phyloP scores from a whole-genome alignment of 495 filamentous ascomycete genomes.

The Ascodesmis nigricans region DNA sequence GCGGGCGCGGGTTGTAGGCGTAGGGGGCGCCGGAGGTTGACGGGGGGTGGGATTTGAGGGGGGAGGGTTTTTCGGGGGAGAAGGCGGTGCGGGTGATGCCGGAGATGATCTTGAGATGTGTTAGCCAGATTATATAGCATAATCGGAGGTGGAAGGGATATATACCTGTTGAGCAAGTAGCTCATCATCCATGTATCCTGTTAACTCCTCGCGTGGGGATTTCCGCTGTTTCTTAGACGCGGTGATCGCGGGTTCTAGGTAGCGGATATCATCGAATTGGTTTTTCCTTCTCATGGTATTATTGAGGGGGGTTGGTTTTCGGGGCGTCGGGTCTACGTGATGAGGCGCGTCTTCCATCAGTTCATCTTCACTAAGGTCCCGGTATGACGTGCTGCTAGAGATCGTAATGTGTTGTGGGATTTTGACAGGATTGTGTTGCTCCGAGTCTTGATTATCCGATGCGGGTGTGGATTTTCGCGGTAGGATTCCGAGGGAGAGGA shows the following conservation, averaged over 20 bases:
- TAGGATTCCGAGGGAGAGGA: too few relatives aligned
- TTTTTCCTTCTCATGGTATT: too few relatives aligned
- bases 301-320: constrained; percentile 2
- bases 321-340: constrained; percentile 4
- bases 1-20: not conserved
- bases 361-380: constrained; percentile 3
- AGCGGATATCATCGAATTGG: constrained; percentile 2
- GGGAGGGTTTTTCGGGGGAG: constrained; percentile 19
- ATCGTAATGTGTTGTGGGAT: too few relatives aligned
- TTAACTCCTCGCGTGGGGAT: too few relatives aligned
- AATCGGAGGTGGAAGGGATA: not conserved
- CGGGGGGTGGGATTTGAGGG: constrained; percentile 6
- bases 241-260: too few relatives aligned
- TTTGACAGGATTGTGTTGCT: too few relatives aligned
- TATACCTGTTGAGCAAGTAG: constrained; percentile 17
- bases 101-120: constrained; percentile 13
- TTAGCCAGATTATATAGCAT: not conserved
- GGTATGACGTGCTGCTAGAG: constrained; percentile 8
- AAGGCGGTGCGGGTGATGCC: constrained; percentile 10
- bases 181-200: constrained; percentile 14
- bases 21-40: not conserved
- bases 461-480: too few relatives aligned
- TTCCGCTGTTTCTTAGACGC: too few relatives aligned
- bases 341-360: not conserved
- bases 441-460: too few relatives aligned